Percentiles rank a stretch among this genome's conserved stretches.
These are phyloP conservation scores for Pseudohalonectria lignicola DNA, from an alignment of 2,329 filamentous ascomycete species.

Conservation along the genomic window DNA sequence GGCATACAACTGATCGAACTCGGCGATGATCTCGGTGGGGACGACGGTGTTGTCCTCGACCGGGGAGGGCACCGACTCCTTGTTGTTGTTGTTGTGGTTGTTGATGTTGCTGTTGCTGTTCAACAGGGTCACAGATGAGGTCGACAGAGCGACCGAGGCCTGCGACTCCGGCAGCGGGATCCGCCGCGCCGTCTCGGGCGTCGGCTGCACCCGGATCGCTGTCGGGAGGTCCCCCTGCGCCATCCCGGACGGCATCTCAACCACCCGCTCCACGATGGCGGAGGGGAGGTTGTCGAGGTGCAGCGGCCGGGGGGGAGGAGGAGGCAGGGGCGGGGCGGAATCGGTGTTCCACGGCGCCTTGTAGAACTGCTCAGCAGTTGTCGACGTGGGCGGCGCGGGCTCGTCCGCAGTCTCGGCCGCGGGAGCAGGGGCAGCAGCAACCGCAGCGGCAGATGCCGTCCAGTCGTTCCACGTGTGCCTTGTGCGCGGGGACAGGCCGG, in stretches of 20 bases:
- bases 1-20: slow-evolving; percentile 67
- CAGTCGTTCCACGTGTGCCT: slow-evolving; percentile 79
- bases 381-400: slow-evolving; percentile 62
- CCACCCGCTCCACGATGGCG: slow-evolving; percentile 52
- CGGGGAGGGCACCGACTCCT: slow-evolving; percentile 26
- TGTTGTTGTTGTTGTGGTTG: too few species aligned
- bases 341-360: slow-evolving; percentile 62
- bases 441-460: slow-evolving; percentile 33
- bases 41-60: slow-evolving; percentile 44
- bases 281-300: slow-evolving; percentile 24
- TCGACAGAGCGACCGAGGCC: slow-evolving; percentile 13
- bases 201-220: slow-evolving; percentile 29
- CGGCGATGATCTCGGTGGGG: slow-evolving; percentile 53
- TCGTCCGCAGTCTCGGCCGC: slow-evolving; percentile 37
- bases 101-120: too few species aligned
- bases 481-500: slow-evolving; percentile 63
- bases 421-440: slow-evolving; percentile 35
- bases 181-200: slow-evolving; percentile 21
- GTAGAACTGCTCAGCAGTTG: slow-evolving; percentile 89
- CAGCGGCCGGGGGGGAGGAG: slow-evolving; percentile 22
- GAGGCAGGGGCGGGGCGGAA: slow-evolving; percentile 19
- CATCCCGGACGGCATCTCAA: slow-evolving; percentile 40
- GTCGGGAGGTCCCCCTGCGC: slow-evolving; percentile 54
- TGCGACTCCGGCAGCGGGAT: slow-evolving; percentile 14
- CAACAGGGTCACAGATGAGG: slow-evolving; percentile 11